Base-by-base conservation (phyloP, 371 early-diverging fungal genomes). In the Mucor indicus region DNA sequence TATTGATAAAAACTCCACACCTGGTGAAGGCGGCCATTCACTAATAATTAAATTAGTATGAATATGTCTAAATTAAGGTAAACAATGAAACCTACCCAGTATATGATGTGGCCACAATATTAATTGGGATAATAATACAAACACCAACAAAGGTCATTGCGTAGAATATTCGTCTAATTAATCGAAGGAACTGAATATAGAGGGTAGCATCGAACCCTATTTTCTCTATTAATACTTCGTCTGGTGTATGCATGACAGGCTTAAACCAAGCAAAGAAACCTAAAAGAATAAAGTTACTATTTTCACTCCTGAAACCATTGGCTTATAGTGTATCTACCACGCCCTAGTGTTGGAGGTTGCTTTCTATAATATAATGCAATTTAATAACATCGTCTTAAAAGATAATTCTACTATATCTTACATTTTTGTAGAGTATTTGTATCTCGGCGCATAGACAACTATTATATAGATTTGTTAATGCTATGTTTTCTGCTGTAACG, bases 131-230 rank as follows among this genome's bases (percentile, higher is more conserved):
- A n/a, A 83, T 67, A 15, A 67, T 56, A 37, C 69, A 69, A 40
- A 79, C 60, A n/a, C 87, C 89, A 9, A 89, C 38, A 22, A 77
- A 39, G 3, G 79, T 70, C 60, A 84, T 72, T 22, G 62, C 59
- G n/a, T 74, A 64, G 36, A 91, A 72, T 38, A 86, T 61, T 17
- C 62, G 43, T 40, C 79, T 73, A 38, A 79, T 73, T 65, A 87
- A 73, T 21, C 82, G 77, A 32, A 90, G 44, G 53, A 89, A 91
- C 6, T 86, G 79, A 38, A 92, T 72, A 50, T 89, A 87, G 27
- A 90, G 61, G 19, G 89, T 85, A 15, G 89, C 85, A 50, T 92
- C 92, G 31, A 85, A 65, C 22, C 89, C 92, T 8, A 91, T 81
- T 46, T 80, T 83, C 17, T 72, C 65, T n/a, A 88, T 64, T 2